Evolutionary conservation across 2,329 filamentous ascomycete species (phyloP).

Genomic region (Sporothrix curviconia): DNA sequence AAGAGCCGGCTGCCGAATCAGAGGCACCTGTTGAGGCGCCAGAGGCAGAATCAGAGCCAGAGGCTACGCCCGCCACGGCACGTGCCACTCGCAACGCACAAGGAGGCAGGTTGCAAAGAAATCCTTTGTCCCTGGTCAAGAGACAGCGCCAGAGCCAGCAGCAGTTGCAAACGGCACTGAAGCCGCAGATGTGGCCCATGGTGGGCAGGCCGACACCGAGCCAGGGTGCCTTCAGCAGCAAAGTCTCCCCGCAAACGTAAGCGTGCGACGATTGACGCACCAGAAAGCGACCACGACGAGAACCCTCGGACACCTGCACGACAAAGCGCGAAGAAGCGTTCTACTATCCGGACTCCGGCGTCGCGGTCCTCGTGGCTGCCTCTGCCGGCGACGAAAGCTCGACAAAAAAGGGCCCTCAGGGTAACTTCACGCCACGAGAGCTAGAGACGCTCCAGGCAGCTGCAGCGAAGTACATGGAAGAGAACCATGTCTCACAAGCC

Average conservation of each 20-base stretch:
- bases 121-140: background rate
- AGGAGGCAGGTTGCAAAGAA: background rate
- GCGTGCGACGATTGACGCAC: background rate
- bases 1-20: background rate
- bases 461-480: constrained; percentile 39
- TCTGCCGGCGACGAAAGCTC: background rate
- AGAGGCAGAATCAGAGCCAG: background rate
- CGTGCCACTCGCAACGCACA: too few species aligned
- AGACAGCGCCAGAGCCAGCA: too few species aligned
- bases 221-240: background rate
- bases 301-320: constrained; percentile 6
- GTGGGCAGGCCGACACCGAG: too few species aligned
- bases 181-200: too few species aligned
- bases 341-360: background rate
- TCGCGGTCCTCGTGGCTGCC: background rate
- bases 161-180: too few species aligned
- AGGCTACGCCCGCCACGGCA: background rate
- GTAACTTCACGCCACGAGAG: constrained; percentile 40
- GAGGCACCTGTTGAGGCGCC: background rate
- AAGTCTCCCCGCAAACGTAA: constrained; percentile 7
- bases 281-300: background rate
- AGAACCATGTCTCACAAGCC: constrained; percentile 36
- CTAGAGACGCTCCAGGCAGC: constrained; percentile 34
- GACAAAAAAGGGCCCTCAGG: constrained; percentile 12
- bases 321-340: background rate